Percentiles rank a stretch among this genome's conserved stretches.
Evolutionary conservation across 2,329 filamentous ascomycete species (phyloP).

Genomic region (Ascochyta fabae): DNA sequence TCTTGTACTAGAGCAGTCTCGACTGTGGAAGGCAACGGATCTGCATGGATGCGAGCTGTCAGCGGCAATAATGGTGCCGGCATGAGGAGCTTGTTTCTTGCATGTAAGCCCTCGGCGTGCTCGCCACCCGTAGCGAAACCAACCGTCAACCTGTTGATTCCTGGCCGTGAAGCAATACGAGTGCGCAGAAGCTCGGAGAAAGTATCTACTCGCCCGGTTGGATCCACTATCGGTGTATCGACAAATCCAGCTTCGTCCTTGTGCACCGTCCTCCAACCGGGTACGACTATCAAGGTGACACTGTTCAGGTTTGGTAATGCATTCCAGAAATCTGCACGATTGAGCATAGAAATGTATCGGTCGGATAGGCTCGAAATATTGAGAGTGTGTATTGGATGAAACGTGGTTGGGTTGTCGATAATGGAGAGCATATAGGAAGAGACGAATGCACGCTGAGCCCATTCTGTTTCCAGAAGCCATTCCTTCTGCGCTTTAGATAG

Average conservation of each 20-base stretch:
- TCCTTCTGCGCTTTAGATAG: conserved; percentile 70
- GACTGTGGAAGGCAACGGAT: not conserved
- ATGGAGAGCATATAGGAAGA: conserved; percentile 71
- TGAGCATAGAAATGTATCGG: conserved; percentile 63
- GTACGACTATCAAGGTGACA: conserved; percentile 66
- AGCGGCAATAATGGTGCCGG: conserved; percentile 62
- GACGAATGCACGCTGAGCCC: conserved; percentile 72
- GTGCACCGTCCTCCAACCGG: conserved; percentile 68
- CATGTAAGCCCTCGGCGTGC: conserved; percentile 65
- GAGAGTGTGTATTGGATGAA: conserved; percentile 63
- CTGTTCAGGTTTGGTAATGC: conserved; percentile 61
- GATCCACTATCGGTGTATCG: conserved; percentile 57
- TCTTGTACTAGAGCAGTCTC: conserved; percentile 17
- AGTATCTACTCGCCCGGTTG: conserved; percentile 58
- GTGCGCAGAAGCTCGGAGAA: conserved; percentile 61
- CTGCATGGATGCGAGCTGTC: conserved; percentile 1
- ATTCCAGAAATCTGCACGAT: conserved; percentile 67
- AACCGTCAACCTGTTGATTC: conserved; percentile 66
- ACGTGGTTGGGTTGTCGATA: conserved; percentile 64
- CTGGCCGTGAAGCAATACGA: conserved; percentile 56
- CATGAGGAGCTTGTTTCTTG: conserved; percentile 67
- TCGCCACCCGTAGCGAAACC: conserved; percentile 74
- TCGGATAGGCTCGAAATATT: conserved; percentile 71
- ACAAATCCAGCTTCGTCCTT: conserved; percentile 61
- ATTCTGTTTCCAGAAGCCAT: conserved; percentile 71